Base-by-base conservation (phyloP, 202 grass and related monocot species). In the Panicum virgatum region DNA sequence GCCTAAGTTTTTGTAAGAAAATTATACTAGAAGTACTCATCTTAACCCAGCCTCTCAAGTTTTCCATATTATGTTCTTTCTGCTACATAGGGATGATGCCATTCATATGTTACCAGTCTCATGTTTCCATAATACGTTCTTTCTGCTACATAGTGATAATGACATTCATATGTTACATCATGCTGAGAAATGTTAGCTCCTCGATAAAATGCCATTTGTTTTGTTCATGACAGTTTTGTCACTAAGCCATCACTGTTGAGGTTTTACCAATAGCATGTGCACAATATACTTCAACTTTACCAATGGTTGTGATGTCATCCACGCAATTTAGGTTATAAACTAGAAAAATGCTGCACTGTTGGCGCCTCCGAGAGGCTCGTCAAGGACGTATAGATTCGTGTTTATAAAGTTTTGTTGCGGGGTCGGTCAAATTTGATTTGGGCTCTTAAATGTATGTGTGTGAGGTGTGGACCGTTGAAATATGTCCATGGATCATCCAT, bases 251-350 rank as follows among this genome's bases (percentile, higher is more conserved):
- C 19, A 37, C 12, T 66, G 60, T 66, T 26, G 61, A 26, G n/a
- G 19, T 37, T 52, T 52, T 52, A 66, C 12, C 48, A 73, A 53
- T 12, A 53, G 29, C 5, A 27, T 48, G 3, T 63, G 43, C 12
- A 23, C 62, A 80, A 68, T 56, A 14, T n/a, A 52, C 22, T 82
- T 26, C 58, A 64, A 51, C 44, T 40, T 40, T 65, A 73, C 62
- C 53, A 22, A 54, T 29, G 36, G 15, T 52, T 25, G 53, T 26
- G 14, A 74, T 22, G 32, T 27, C 60, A 65, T 64, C 45, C 18
- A 52, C 34, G 51, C 18, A 82, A 82, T 16, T 54, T 48, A 14
- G 22, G 0, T 16, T 29, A 40, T 10, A 22, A 74, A 83, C n/a
- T n/a, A n/a, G n/a, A n/a, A n/a, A n/a, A n/a, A n/a, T n/a, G n/a